A percentile compares a stretch with the other conserved stretches of the same genome.
phyloP scores from a whole-genome alignment of 179 eudicot genomes.

The Patellifolia procumbens region DNA sequence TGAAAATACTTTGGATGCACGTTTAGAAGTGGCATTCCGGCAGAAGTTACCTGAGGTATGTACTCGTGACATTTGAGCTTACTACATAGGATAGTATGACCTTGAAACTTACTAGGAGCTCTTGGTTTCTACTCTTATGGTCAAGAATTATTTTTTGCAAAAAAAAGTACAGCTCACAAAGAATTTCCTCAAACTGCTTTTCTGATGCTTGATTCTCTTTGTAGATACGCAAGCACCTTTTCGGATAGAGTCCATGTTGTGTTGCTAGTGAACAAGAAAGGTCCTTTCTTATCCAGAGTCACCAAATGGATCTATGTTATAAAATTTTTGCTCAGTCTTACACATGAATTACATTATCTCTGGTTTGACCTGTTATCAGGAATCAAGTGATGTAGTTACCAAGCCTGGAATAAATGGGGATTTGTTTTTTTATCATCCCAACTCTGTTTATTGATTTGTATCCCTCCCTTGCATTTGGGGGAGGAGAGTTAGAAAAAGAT shows the following conservation, averaged over 20 bases:
- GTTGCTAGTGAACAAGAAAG: neutral
- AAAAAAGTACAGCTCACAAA: neutral
- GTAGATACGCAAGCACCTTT: conserved; percentile 44
- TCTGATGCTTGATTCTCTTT: neutral
- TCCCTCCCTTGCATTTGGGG: neutral
- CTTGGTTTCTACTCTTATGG: neutral
- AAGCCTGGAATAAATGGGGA: no score
- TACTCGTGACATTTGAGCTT: neutral
- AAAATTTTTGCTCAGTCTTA: neutral
- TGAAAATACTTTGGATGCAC: conserved; percentile 72
- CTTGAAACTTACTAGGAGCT: no score
- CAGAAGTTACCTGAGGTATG: conserved; percentile 74
- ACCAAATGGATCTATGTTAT: neutral
- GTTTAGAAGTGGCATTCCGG: conserved; percentile 56
- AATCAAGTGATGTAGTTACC: conserved; percentile 9
- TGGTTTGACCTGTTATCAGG: neutral
- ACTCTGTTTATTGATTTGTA: neutral
- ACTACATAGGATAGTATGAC: neutral
- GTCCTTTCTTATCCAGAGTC: neutral
- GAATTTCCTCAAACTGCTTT: no score
- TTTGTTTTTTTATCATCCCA: neutral
- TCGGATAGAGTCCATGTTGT: conserved; percentile 11
- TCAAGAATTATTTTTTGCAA: neutral
- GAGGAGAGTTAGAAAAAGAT: neutral
- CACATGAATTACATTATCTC: neutral